Evolutionary conservation across 1,139 yeast genomes (phyloP).

Genomic region (Candida gigantensis): DNA sequence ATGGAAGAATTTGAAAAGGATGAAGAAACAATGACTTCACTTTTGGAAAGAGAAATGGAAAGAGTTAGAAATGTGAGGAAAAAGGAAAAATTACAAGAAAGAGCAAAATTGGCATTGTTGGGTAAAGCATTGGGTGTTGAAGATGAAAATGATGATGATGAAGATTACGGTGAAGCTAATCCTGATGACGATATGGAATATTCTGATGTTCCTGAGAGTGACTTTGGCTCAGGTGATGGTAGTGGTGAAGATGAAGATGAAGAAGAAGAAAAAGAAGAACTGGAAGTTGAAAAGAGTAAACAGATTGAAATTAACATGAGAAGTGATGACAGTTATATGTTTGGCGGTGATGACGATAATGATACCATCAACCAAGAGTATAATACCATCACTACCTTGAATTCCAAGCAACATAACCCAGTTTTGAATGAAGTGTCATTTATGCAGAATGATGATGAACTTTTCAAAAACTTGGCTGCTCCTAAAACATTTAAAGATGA

Average conservation of each 20-base stretch:
- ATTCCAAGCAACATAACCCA: background rate
- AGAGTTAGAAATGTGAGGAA: constrained; percentile 52
- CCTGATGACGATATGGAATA: constrained; percentile 18
- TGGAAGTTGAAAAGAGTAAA: constrained; percentile 18
- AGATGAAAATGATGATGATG: constrained; percentile 14
- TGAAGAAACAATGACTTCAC: constrained; percentile 46
- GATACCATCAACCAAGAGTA: no score
- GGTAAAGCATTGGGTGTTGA: constrained; percentile 20
- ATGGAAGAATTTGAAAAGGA: constrained; percentile 41
- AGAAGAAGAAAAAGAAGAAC: constrained; percentile 16
- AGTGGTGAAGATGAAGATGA: constrained; percentile 21
- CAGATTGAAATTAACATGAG: constrained; percentile 13
- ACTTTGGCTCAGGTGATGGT: constrained; percentile 18
- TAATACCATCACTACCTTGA: no score
- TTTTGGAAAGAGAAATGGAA: constrained; percentile 64
- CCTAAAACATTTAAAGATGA: constrained; percentile 20
- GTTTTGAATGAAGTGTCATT: background rate
- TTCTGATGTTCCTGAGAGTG: constrained; percentile 20
- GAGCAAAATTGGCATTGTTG: constrained; percentile 35
- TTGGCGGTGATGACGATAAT: constrained; percentile 25
- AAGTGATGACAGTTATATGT: constrained; percentile 39
- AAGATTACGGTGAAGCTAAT: constrained; percentile 21
- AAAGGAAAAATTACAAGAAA: constrained; percentile 47
- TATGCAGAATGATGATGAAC: constrained; percentile 13
- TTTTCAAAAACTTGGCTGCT: constrained; percentile 33